Evolutionary conservation across 345 rosid species (phyloP).

Genomic region (Lepidium didymum): DNA sequence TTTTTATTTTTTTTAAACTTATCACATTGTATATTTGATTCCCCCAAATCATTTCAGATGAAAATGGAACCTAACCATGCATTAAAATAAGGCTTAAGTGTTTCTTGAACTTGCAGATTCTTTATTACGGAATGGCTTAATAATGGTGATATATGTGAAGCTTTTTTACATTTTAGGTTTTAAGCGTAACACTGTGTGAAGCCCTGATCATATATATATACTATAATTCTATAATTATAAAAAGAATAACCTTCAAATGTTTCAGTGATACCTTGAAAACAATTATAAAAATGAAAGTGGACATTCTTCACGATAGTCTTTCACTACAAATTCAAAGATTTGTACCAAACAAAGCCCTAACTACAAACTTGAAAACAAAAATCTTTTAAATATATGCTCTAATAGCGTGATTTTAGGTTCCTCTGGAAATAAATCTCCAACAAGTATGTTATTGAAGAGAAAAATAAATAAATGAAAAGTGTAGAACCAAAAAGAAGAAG

Average conservation of each 20-base stretch:
- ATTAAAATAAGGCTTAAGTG: background rate
- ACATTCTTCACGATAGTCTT: background rate
- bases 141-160: background rate
- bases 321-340: background rate
- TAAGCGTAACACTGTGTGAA: too few relatives aligned
- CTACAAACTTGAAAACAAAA: background rate
- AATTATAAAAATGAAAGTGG: too few relatives aligned
- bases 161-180: too few relatives aligned
- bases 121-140: background rate
- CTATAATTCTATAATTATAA: background rate
- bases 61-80: slow-evolving; percentile 4
- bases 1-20: background rate
- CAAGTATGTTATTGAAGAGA: background rate
- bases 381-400: background rate
- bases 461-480: background rate
- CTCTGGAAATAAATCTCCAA: background rate
- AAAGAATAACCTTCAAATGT: background rate
- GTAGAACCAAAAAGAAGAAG: background rate
- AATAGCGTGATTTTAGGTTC: background rate
- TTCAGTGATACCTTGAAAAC: background rate
- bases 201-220: too few relatives aligned
- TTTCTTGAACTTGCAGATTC: background rate
- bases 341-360: background rate
- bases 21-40: background rate
- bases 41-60: background rate